Base-by-base conservation (phyloP, 2,329 filamentous ascomycete genomes). In the Cytospora leucostoma region DNA sequence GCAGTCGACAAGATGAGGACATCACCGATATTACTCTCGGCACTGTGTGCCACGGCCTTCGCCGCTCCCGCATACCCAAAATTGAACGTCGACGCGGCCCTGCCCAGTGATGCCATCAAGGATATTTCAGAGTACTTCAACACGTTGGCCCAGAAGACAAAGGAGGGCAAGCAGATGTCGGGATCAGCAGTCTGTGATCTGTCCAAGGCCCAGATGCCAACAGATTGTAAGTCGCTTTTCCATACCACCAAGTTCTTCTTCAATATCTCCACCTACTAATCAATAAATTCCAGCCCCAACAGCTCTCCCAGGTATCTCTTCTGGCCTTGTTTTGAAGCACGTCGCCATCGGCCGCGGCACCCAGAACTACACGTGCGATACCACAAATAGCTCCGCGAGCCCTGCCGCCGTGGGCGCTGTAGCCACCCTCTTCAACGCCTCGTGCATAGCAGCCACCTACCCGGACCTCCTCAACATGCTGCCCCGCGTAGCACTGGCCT, bases 301-400 rank as follows among this genome's bases (percentile, higher is more conserved):
- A 7, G 78, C 84, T 17, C 82, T 96, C 7, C 87, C 89, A 15
- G 67, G 80, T 8, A 86, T 87, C 15, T 77, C 85, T 0, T 68
- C 79, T 7, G 90, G 88, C 62, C 79, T 91, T 35, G 79, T 73
- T 4, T 81, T 96, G 57, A 84, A 86, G 72, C 91, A 96, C 76
- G 89, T 97, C 61, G 91, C 90, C 72, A 81, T 97, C 66, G 94
- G 94, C 71, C 88, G 92, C 52, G 94, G 94, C 65, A 95, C 91
- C 8, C 88, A 97, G 79, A 97, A 97, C 83, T 98, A 97, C 81
- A 96, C 92, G 58, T 97, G 94, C 81, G 80, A 84, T 64, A 78
- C 82, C 60, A 77, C 77, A 66, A 84, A 89, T 69, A 73, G 84
- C 1, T 84, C 83, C 4, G 83, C 86, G 0, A 78, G 77, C 0